Base-by-base conservation (phyloP, 495 filamentous ascomycete species). In the Talaromyces thailandensis region DNA sequence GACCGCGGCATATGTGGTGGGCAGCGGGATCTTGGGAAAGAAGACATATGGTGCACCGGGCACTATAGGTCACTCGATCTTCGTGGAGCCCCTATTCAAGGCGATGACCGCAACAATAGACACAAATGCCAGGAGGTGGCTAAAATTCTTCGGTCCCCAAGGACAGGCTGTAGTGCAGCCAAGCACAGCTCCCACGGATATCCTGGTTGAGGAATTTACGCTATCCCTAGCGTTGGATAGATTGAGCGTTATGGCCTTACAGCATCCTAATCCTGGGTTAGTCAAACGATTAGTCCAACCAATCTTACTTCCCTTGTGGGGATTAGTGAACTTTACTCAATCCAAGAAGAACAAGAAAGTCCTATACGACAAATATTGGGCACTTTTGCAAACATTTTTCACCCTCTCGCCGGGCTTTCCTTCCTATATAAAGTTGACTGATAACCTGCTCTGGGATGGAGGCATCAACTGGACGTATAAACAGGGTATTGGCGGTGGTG, bases 261-360 rank as follows among this genome's bases (percentile, higher is more conserved):
- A 88, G 11, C 88, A 90, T 71, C 86, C 88, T 0, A 88, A 92
- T 64, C 87, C 88, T 3, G 84, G 85, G 1, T 74, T 94, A n/a
- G 81, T 84, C 18, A 91, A 86, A 68, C 79, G 89, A 62, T 70
- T 92, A 4, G 70, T 93, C 6, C 73, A 77, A 32, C 88, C 84
- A 1, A 71, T 90, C 43, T 69, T 88, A 24, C 75, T 88, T n/a
- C 81, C 85, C 0, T 73, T 92, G 1, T 93, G 89, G 89, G 82
- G 85, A 2, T 68, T 93, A 32, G 72, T 81, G 21, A 82, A 80
- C 14, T 89, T 83, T 73, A 68, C 80, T 2, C 64, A 71, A 45
- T 40, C 62, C 55, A 57, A 35, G 28, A 57, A 74, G 25, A 37
- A 73, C 58, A 61, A 66, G 0, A 62, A 50, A 6, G 31, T 25